Evolutionary conservation across 176 grass and related monocot genomes (phyloP).

Genomic region (Chrysopogon serrulatus): DNA sequence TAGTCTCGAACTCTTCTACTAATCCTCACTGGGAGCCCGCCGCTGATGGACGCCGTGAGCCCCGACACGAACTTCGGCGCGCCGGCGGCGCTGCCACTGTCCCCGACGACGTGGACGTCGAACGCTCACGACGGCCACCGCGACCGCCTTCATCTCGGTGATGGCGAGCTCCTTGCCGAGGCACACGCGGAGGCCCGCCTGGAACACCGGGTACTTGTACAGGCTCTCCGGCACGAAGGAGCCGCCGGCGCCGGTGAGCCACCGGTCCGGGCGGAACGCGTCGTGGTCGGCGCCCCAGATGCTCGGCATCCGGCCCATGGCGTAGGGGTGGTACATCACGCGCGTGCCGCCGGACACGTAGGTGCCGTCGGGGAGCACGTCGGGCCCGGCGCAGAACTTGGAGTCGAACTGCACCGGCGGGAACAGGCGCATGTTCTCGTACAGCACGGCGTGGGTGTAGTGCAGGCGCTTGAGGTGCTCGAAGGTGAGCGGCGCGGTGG

Average conservation of each 20-base stretch:
- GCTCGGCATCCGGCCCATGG: constrained; percentile 70
- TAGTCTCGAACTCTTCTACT: constrained; percentile 12
- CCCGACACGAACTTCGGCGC: constrained; percentile 51
- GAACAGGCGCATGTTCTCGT: constrained; percentile 65
- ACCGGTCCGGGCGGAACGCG: constrained; percentile 44
- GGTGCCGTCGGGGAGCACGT: constrained; percentile 67
- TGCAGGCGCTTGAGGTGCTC: constrained; percentile 48
- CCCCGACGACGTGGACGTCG: constrained; percentile 46
- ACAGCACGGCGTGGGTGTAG: constrained; percentile 60
- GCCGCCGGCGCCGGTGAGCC: constrained; percentile 40
- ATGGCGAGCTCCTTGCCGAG: constrained; percentile 72
- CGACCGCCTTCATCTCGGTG: constrained; percentile 67
- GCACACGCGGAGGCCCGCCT: constrained; percentile 64
- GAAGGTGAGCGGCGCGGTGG: neutral
- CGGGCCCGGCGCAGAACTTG: constrained; percentile 59
- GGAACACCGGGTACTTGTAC: constrained; percentile 71
- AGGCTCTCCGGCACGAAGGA: constrained; percentile 42
- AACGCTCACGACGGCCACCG: constrained; percentile 48
- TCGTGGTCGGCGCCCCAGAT: constrained; percentile 62
- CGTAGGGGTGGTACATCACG: constrained; percentile 74
- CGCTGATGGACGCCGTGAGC: constrained; percentile 60
- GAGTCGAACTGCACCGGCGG: constrained; percentile 79
- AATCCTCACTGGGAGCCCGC: constrained; percentile 56
- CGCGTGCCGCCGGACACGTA: constrained; percentile 33
- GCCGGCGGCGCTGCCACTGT: neutral